Evolutionary conservation across 345 rosid genomes (phyloP).

Genomic region (Acer campestre): DNA sequence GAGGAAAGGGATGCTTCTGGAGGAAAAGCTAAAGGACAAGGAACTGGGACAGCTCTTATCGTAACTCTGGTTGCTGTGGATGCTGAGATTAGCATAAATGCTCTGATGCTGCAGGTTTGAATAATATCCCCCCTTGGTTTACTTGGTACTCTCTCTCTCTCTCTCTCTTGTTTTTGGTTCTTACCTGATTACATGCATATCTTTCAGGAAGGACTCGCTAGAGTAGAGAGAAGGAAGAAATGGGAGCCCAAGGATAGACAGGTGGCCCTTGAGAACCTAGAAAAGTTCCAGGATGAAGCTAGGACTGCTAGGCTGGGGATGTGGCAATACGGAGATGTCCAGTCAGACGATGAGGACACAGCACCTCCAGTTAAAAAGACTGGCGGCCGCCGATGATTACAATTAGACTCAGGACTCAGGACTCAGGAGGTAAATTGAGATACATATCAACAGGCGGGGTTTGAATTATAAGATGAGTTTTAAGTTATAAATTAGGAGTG

Average conservation of each 20-base stretch:
- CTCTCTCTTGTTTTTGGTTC: neutral
- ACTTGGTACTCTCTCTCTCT: neutral
- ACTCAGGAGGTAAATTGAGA: slow-evolving; percentile 19
- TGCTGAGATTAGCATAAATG: slow-evolving; percentile 81
- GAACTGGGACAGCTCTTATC: slow-evolving; percentile 70
- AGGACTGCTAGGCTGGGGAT: slow-evolving; percentile 67
- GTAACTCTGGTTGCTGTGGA: slow-evolving; percentile 78
- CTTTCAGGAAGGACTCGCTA: slow-evolving; percentile 92
- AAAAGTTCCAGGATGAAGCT: slow-evolving; percentile 82
- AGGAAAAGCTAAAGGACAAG: slow-evolving; percentile 94
- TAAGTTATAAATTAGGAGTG: slow-evolving; percentile 17
- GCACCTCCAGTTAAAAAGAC: slow-evolving; percentile 60
- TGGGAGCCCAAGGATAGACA: slow-evolving; percentile 78
- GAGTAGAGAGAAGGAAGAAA: slow-evolving; percentile 80
- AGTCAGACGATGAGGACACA: slow-evolving; percentile 90
- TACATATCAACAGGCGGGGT: slow-evolving; percentile 15
- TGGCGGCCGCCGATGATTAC: slow-evolving; percentile 65
- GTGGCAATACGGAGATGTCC: slow-evolving; percentile 92
- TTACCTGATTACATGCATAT: neutral
- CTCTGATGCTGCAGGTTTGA: slow-evolving; percentile 83
- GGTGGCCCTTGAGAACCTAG: slow-evolving; percentile 67
- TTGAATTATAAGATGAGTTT: slow-evolving; percentile 21
- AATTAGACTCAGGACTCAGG: neutral
- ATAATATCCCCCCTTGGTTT: neutral
- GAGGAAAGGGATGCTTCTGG: slow-evolving; percentile 91